Base-by-base conservation (phyloP, 2,329 filamentous ascomycete species). In the Tolypocladium endophyticum region DNA sequence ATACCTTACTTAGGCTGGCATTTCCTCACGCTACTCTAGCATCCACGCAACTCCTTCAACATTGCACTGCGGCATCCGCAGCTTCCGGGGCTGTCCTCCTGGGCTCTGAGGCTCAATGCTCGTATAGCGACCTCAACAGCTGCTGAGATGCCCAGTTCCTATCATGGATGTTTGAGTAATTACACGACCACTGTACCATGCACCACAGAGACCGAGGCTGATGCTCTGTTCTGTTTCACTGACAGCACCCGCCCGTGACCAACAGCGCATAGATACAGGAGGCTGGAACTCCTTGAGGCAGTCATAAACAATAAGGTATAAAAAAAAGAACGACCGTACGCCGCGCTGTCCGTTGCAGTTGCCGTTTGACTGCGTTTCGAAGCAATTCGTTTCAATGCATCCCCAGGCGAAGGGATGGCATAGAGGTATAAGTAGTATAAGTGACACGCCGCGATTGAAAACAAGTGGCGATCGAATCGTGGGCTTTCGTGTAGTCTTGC, bases 291-390 rank as follows among this genome's bases (percentile, higher is more conserved):
- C 30, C 20, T 53, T 30, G 30, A 53, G 28, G 50, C 9, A 53
- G 50, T 53, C 4, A 33, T 53, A 35, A 47, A 47, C 6, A 9
- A 23, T 11, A 47, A 50, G 43, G 28, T 2, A 56, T 52, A 12
- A 43, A 58, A 18, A 50, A 60, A 39, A 38, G 20, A 59, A 58
- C n/a, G 47, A 60, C 63, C 62, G 61, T 62, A 60, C 63, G 62
- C 63, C 63, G 38, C 62, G 62, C 62, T 64, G 58, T 62, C 55
- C 62, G 50, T 55, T 58, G 28, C 36, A 58, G 43, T 25, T 23
- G 25, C 56, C 43, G 18, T 60, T 50, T n/a, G 54, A 60, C 55
- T 57, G 38, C 56, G 54, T 18, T n/a, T 18, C 23, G 39, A 45
- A 33, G 30, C 41, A 25, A 18, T 23, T 36, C 16, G 41, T 23